A percentile compares a stretch with the other conserved stretches of the same genome.
These are phyloP conservation scores for Erythrobasidium hasegawianum DNA, from an alignment of 1,284 basidiomycete species.

Conservation along the genomic window DNA sequence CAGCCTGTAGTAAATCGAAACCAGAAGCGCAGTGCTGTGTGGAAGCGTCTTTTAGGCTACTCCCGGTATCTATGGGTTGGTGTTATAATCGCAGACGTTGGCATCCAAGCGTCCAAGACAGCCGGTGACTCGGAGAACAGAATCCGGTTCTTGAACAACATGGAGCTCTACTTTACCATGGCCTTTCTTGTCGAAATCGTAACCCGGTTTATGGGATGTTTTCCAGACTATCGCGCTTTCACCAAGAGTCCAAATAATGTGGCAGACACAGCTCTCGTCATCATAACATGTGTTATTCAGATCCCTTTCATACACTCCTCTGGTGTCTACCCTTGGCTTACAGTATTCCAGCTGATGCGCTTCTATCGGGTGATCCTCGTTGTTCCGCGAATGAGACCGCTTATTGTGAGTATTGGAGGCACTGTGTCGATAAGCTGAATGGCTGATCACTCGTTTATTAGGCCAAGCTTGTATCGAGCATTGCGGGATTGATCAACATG, in stretches of 20 bases:
- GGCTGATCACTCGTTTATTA: conserved; percentile 48
- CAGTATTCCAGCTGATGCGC: conserved; percentile 77
- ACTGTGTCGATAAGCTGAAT: neutral
- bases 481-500: conserved; percentile 91
- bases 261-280: conserved; percentile 75
- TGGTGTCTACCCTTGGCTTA: conserved; percentile 79
- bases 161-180: conserved; percentile 75
- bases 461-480: conserved; percentile 85
- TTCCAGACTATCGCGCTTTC: conserved; percentile 81
- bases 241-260: conserved; percentile 65
- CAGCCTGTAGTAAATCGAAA: conserved; percentile 18
- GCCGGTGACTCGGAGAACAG: conserved; percentile 55
- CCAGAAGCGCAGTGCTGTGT: conserved; percentile 4
- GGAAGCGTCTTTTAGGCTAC: neutral
- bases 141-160: conserved; percentile 48
- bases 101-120: conserved; percentile 71
- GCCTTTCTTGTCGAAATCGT: conserved; percentile 86
- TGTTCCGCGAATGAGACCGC: conserved; percentile 75
- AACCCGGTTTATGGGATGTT: conserved; percentile 65
- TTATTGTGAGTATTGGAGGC: conserved; percentile 59
- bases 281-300: conserved; percentile 76
- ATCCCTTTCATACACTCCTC: conserved; percentile 71
- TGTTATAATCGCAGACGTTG: conserved; percentile 58
- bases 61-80: conserved; percentile 62
- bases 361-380: conserved; percentile 93